Percentiles rank a stretch among this genome's conserved stretches.
These are phyloP conservation scores for grape (Vitis vinifera) DNA, from an alignment of 164 flowering plant genomes.

Conservation along the genomic window DNA sequence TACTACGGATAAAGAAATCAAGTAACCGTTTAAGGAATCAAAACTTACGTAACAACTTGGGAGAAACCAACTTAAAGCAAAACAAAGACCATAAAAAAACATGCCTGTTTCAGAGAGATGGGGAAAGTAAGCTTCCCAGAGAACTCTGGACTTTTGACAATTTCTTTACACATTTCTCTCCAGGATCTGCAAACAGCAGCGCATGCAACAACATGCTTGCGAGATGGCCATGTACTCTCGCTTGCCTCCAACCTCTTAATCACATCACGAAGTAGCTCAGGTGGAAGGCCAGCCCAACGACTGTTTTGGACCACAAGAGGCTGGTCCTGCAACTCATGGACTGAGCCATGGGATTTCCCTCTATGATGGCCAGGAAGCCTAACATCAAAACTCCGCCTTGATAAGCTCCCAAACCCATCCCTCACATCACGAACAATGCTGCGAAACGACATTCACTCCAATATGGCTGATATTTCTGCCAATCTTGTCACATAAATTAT, in stretches of 20 bases:
- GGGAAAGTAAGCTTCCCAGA: slow-evolving; percentile 93
- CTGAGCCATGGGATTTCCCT: slow-evolving; percentile 74
- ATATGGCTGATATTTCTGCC: slow-evolving; percentile 2
- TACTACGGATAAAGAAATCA: neutral
- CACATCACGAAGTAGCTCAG: slow-evolving; percentile 84
- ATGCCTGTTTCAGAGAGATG: slow-evolving; percentile 83
- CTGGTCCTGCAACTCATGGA: slow-evolving; percentile 58
- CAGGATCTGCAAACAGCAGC: slow-evolving; percentile 89
- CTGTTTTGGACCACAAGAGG: slow-evolving; percentile 58
- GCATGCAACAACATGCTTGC: slow-evolving; percentile 88
- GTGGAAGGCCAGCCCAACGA: slow-evolving; percentile 90
- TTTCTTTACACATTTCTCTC: slow-evolving; percentile 91
- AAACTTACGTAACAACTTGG: neutral
- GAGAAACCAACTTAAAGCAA: neutral
- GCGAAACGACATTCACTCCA: slow-evolving; percentile 75
- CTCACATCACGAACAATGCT: slow-evolving; percentile 88
- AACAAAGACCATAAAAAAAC: neutral
- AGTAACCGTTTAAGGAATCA: neutral
- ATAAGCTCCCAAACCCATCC: slow-evolving; percentile 90
- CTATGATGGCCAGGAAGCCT: slow-evolving; percentile 65
- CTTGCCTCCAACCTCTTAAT: slow-evolving; percentile 84
- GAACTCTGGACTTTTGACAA: slow-evolving; percentile 72
- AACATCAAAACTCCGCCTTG: slow-evolving; percentile 81
- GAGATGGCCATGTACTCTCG: slow-evolving; percentile 87
- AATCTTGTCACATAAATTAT: slow-evolving; percentile 19